Evolutionary conservation across 176 grass and related monocot genomes (phyloP).

Genomic region (Zea mays): DNA sequence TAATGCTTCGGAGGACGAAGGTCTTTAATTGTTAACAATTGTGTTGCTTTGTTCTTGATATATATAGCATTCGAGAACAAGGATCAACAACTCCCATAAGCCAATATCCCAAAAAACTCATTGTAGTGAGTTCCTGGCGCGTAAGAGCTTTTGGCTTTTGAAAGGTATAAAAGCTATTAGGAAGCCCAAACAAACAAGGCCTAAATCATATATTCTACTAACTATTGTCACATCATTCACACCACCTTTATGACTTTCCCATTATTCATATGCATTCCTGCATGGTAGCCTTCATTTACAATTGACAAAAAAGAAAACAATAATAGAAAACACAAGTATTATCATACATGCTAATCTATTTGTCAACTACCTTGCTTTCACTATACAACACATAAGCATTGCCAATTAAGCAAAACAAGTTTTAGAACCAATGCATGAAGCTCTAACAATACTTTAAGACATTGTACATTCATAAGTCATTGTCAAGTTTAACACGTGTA

Average conservation of each 20-base stretch:
- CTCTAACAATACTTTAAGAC: background rate
- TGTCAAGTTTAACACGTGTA: background rate
- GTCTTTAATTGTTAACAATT: no score
- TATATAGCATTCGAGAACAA: no score
- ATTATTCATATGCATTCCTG: background rate
- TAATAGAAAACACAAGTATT: slow-evolving; percentile 1
- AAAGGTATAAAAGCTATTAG: no score
- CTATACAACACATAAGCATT: background rate
- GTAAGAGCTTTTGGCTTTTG: no score
- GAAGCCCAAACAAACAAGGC: no score
- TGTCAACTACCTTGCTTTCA: background rate
- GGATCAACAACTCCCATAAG: no score
- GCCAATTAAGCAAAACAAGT: slow-evolving; percentile 5
- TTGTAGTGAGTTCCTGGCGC: no score
- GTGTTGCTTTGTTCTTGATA: no score
- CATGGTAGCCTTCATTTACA: background rate
- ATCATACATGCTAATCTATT: background rate
- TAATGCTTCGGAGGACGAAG: no score
- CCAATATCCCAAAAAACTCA: no score
- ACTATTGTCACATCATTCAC: background rate
- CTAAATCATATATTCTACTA: no score
- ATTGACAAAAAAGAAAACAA: background rate
- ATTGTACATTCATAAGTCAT: background rate
- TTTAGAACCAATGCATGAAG: background rate
- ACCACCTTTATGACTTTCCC: background rate